These are phyloP conservation scores for Cotoneaster glaucophyllus DNA, from an alignment of 306 rosid species.

Conservation along the genomic window DNA sequence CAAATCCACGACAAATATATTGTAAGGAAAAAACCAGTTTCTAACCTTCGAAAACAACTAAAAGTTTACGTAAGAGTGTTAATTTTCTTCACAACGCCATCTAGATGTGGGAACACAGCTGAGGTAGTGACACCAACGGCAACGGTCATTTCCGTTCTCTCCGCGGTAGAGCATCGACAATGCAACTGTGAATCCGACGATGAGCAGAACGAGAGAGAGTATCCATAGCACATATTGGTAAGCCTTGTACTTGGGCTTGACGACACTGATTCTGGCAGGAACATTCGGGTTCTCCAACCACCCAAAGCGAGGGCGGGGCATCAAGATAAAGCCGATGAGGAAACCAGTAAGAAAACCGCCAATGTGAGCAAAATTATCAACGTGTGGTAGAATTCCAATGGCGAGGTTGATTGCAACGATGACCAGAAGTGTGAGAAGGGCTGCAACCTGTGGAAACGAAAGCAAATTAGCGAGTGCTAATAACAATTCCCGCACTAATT, in stretches of 20 bases:
- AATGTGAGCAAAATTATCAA: constrained; percentile 79
- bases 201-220: constrained; percentile 41
- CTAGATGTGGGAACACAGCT: constrained; percentile 63
- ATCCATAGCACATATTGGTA: constrained; percentile 70
- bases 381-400: constrained; percentile 74
- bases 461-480: background rate
- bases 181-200: constrained; percentile 47
- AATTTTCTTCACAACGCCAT: constrained; percentile 51
- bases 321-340: constrained; percentile 68
- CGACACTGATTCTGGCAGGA: constrained; percentile 36
- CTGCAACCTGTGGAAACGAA: constrained; percentile 53
- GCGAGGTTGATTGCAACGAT: constrained; percentile 66
- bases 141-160: constrained; percentile 52
- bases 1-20: background rate
- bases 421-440: constrained; percentile 56
- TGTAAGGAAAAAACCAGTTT: background rate
- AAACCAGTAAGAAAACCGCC: constrained; percentile 78
- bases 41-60: background rate
- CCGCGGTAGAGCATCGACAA: constrained; percentile 59
- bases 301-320: constrained; percentile 66
- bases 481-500: background rate
- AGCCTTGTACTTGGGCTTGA: constrained; percentile 57
- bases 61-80: background rate
- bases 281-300: constrained; percentile 51
- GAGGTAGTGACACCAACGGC: constrained; percentile 75